A percentile compares a stretch with the other conserved stretches of the same genome.
phyloP scores from a whole-genome alignment of 768 basidiomycete species.

The Coprinopsis marcescibilis region DNA sequence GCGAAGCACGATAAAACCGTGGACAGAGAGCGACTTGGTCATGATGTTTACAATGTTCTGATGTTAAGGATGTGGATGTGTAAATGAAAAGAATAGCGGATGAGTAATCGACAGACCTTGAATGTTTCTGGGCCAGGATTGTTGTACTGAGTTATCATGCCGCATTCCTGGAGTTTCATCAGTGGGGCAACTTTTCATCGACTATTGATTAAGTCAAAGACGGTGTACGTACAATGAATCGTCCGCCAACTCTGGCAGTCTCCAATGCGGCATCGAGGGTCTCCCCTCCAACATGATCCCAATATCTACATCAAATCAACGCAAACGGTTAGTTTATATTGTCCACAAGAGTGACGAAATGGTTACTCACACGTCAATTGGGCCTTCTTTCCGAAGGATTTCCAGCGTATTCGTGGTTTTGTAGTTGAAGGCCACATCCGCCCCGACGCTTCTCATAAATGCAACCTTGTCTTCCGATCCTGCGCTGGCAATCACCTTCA shows the following conservation, averaged over 20 bases:
- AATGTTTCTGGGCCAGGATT: constrained; percentile 22
- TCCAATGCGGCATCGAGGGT: constrained; percentile 28
- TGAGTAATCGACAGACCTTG: constrained; percentile 20
- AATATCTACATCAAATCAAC: constrained; percentile 7
- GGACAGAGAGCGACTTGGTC: constrained; percentile 34
- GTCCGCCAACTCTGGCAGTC: constrained; percentile 30
- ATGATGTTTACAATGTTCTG: constrained; percentile 39
- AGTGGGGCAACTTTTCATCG: too few relatives aligned
- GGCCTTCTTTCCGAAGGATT: constrained; percentile 44
- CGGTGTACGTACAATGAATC: constrained; percentile 34
- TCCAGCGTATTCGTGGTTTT: constrained; percentile 43
- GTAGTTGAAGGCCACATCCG: constrained; percentile 61
- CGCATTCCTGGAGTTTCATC: constrained; percentile 42
- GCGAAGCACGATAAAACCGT: constrained; percentile 35
- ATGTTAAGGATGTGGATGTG: background rate
- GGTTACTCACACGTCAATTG: constrained; percentile 40
- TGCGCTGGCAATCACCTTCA: constrained; percentile 56
- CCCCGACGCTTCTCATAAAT: constrained; percentile 45
- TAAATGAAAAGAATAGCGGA: background rate
- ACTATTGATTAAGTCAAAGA: too few relatives aligned
- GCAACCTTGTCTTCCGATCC: constrained; percentile 58
- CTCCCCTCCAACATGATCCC: constrained; percentile 46
- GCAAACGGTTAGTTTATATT: too few relatives aligned
- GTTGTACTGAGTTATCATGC: constrained; percentile 37
- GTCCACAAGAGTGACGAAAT: too few relatives aligned